phyloP scores from a whole-genome alignment of 371 early-diverging fungal genomes.

The Zychaea mexicana region DNA sequence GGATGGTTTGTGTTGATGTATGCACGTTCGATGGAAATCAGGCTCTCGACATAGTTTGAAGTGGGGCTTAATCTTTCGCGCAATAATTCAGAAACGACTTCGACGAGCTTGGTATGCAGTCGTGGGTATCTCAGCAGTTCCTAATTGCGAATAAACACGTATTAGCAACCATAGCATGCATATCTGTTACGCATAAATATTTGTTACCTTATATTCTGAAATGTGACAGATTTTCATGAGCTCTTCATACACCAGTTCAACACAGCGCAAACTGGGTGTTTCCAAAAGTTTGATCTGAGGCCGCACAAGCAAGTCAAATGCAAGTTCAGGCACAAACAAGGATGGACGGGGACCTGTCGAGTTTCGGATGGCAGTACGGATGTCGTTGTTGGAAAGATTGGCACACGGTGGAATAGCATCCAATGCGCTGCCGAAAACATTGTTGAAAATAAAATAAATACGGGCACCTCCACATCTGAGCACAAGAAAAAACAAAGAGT shows the following conservation, averaged over 20 bases:
- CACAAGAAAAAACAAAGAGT: not conserved
- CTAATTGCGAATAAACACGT: slow-evolving; percentile 21
- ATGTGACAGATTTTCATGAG: slow-evolving; percentile 85
- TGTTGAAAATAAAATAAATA: slow-evolving; percentile 89
- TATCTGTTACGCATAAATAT: too few relatives aligned
- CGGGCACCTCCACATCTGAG: slow-evolving; percentile 81
- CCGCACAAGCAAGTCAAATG: slow-evolving; percentile 87
- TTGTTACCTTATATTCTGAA: slow-evolving; percentile 71
- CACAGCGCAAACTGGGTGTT: slow-evolving; percentile 82
- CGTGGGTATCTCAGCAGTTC: slow-evolving; percentile 83
- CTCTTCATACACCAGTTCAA: slow-evolving; percentile 88
- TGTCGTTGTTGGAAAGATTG: slow-evolving; percentile 80
- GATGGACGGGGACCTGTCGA: slow-evolving; percentile 86
- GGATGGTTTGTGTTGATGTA: slow-evolving; percentile 96
- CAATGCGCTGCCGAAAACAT: slow-evolving; percentile 79
- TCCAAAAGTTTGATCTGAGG: slow-evolving; percentile 82
- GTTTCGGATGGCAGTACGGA: slow-evolving; percentile 90
- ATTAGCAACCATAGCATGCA: not conserved
- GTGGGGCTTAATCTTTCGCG: slow-evolving; percentile 82
- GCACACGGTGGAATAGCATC: slow-evolving; percentile 76
- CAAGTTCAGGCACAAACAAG: slow-evolving; percentile 89
- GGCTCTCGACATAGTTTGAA: slow-evolving; percentile 76
- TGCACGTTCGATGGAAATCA: slow-evolving; percentile 88
- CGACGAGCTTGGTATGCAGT: slow-evolving; percentile 80
- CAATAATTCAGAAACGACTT: slow-evolving; percentile 80